Evolutionary conservation across 179 eudicot species (phyloP).

Genomic region (Corrigiola litoralis): DNA sequence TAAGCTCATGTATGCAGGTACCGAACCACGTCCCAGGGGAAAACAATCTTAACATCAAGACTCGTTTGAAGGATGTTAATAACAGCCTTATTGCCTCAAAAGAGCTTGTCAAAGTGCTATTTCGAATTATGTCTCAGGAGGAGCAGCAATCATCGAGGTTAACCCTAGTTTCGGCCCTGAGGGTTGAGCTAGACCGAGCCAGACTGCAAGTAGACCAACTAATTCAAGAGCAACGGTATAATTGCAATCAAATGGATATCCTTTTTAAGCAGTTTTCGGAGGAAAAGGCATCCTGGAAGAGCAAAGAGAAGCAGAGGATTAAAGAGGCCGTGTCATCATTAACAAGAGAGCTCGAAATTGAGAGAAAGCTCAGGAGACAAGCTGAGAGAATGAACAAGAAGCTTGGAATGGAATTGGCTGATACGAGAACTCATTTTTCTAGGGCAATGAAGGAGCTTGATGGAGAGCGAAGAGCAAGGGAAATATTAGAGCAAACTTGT

Average conservation of each 20-base stretch:
- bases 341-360: constrained; percentile 51
- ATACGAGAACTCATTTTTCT: constrained; percentile 36
- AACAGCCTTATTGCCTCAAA: constrained; percentile 64
- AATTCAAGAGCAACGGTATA: constrained; percentile 44
- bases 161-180: constrained; percentile 64
- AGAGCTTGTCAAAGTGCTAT: constrained; percentile 74
- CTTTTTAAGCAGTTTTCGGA: constrained; percentile 54
- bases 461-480: constrained; percentile 56
- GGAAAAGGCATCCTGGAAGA: constrained; percentile 64
- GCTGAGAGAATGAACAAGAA: constrained; percentile 73
- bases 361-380: constrained; percentile 63
- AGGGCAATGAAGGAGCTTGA: constrained; percentile 48
- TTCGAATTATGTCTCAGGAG: constrained; percentile 43
- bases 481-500: constrained; percentile 70
- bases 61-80: constrained; percentile 59
- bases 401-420: constrained; percentile 61
- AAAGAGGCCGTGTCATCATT: constrained; percentile 39
- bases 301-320: constrained; percentile 52
- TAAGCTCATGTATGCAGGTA: constrained; percentile 43
- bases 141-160: constrained; percentile 49
- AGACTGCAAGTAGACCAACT: constrained; percentile 48
- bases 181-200: constrained; percentile 63
- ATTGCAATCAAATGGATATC: constrained; percentile 29
- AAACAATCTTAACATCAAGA: constrained; percentile 27
- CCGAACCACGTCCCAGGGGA: constrained; percentile 31